Evolutionary conservation across 352 stramenopile species (phyloP), one percentile per base, ranked within the genome.

Genomic region (Phytophthora idaei): DNA sequence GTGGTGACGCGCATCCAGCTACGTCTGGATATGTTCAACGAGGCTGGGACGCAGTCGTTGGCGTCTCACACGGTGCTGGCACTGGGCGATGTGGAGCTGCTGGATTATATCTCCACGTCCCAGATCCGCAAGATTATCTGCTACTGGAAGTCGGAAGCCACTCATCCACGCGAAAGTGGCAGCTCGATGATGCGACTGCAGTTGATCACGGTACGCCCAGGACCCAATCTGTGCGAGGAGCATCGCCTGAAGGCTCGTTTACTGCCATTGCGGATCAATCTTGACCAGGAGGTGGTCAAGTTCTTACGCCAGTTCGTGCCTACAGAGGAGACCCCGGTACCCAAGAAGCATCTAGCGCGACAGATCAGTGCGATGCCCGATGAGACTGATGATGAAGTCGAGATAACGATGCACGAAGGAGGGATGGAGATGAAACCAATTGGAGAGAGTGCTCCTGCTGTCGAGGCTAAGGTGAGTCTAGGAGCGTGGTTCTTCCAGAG

Each of bases 41-140:
- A 94, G n/a, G 77, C 81, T 4, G 83, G 91, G 11, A 57, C 67
- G 3, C 89, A 96, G 64, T 80, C 83, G 6, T 54, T 96, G 27
- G 85, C 87, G 4, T 92, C 83, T 10, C 92, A 92, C 57, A 82
- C 76, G 0, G 86, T 95, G 27, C 42, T 95, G 5, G 87, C 87
- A 5, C 55, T 96, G 21, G 84, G 87, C 7, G 87, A 96, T 60
- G 58, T 96, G 28, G 89, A 95, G 57, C 81, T 96, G 39, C 61
- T 96, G 42, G 89, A 96, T 58, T 96, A 94, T 67, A 96, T 96
- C 62, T 95, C 87, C 3, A 96, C 89, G 0, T 96, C 89, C 0
- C 87, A 95, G 68, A 96, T 96, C 60, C 85, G 89, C 45, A 96
- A 95, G 68, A 90, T 96, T 36, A 83, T 96, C 28, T 96, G 87